Conservation (phyloP, 768 basidiomycete genomes). For the Macrolepiota dolichaula region DNA sequence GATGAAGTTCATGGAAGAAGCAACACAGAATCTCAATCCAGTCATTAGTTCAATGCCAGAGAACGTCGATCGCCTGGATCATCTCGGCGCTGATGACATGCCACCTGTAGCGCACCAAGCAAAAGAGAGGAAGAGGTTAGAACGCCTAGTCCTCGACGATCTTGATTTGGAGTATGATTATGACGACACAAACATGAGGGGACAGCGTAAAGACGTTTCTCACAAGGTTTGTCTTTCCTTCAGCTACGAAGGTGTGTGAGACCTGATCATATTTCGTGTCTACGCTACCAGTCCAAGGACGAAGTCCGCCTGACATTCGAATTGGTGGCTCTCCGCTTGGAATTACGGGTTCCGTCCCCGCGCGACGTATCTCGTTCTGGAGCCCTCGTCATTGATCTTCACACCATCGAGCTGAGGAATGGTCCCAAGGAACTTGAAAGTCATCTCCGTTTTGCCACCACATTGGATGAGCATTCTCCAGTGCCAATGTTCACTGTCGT, state of each 20-base stretch:
- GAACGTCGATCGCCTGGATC: background rate
- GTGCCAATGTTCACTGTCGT: conserved; percentile 18
- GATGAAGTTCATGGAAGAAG: conserved; percentile 47
- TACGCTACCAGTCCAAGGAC: background rate
- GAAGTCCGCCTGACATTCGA: conserved; percentile 24
- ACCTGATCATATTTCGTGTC: background rate
- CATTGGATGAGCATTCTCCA: background rate
- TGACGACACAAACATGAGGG: conserved; percentile 14
- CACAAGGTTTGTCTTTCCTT: background rate
- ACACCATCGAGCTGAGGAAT: conserved; percentile 34
- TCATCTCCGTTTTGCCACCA: conserved; percentile 25
- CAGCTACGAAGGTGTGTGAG: no score
- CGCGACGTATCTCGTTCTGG: conserved; percentile 57
- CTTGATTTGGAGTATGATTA: conserved; percentile 53
- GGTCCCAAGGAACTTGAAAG: conserved; percentile 14
- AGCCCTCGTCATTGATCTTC: conserved; percentile 60
- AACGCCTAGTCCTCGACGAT: conserved; percentile 56
- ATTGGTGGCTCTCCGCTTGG: conserved; percentile 59
- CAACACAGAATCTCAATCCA: background rate
- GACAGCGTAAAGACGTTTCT: background rate
- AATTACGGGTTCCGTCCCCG: conserved; percentile 67
- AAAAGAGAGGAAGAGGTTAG: conserved; percentile 38
- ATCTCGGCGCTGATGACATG: conserved; percentile 22
- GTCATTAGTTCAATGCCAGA: no score
- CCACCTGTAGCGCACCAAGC: conserved; percentile 34